These are phyloP conservation scores for Obelidium mucronatum DNA, from an alignment of 192 early-diverging fungal genomes.

Conservation along the genomic window DNA sequence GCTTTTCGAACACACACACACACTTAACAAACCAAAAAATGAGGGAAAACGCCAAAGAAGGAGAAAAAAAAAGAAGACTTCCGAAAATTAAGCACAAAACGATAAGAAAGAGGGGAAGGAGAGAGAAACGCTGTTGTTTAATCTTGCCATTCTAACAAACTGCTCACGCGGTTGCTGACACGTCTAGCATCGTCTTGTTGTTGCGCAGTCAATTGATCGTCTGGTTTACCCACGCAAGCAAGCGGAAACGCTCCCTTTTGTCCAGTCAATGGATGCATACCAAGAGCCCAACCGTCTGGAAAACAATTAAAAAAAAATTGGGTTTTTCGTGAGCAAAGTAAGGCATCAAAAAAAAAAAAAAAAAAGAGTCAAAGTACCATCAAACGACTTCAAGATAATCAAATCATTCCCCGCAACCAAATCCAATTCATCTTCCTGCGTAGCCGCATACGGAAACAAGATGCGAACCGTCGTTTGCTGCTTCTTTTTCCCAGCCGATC, in stretches of 20 bases:
- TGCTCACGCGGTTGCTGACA: conserved; percentile 13
- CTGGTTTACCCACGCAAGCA: conserved; percentile 28
- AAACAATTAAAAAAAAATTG: neutral
- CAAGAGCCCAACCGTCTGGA: conserved; percentile 40
- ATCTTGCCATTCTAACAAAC: conserved; percentile 23
- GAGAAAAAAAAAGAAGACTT: too few species aligned
- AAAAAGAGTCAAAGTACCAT: conserved; percentile 14
- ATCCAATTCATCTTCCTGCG: conserved; percentile 40
- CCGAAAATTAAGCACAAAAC: too few species aligned
- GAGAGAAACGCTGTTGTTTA: too few species aligned
- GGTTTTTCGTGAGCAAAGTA: too few species aligned
- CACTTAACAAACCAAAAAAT: too few species aligned
- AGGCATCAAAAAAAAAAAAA: neutral
- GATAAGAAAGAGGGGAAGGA: too few species aligned
- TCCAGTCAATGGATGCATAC: conserved; percentile 36
- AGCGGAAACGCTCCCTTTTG: conserved; percentile 42
- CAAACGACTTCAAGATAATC: conserved; percentile 44
- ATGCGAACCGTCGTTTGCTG: neutral
- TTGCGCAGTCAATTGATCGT: neutral
- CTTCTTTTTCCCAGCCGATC: neutral
- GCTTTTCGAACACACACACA: too few species aligned
- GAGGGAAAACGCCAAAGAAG: too few species aligned
- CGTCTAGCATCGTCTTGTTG: neutral
- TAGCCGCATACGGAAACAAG: conserved; percentile 6
- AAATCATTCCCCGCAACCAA: conserved; percentile 41